phyloP scores from a whole-genome alignment of 2,329 filamentous ascomycete species.

The Fusarium sp. region DNA sequence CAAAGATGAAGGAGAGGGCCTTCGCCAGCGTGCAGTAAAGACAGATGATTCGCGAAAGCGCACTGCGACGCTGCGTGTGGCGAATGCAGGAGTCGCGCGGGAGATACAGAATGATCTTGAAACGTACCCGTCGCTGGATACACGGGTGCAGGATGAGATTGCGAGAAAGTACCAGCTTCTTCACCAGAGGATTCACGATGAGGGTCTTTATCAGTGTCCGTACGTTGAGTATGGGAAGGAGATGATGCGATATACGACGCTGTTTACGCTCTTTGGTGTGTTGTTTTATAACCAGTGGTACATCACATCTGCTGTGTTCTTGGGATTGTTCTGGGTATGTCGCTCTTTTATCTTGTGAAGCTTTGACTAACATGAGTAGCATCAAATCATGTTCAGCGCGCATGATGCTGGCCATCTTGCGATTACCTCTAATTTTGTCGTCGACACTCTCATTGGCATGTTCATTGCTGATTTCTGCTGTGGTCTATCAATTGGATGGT shows the following conservation, averaged over 20 bases:
- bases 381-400: constrained; percentile 75
- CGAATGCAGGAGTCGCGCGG: constrained; percentile 37
- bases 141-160: constrained; percentile 64
- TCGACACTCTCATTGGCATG: constrained; percentile 69
- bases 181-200: constrained; percentile 63
- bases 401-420: constrained; percentile 73
- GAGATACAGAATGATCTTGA: constrained; percentile 48
- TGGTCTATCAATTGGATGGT: constrained; percentile 74
- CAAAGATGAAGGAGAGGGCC: not conserved
- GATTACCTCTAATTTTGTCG: constrained; percentile 67
- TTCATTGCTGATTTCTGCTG: constrained; percentile 74
- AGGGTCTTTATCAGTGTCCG: constrained; percentile 67
- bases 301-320: constrained; percentile 63
- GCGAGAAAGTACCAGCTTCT: constrained; percentile 64
- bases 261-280: constrained; percentile 61
- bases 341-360: not conserved
- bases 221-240: constrained; percentile 69
- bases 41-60: not conserved
- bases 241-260: constrained; percentile 59
- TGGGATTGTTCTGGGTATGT: constrained; percentile 70
- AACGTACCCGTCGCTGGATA: constrained; percentile 64
- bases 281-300: constrained; percentile 64
- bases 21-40: constrained; percentile 15
- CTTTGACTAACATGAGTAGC: constrained; percentile 51
- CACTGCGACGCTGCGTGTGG: constrained; percentile 19